These are phyloP conservation scores for Beta vulgaris DNA, from an alignment of 148 eudicot species.

Conservation along the genomic window DNA sequence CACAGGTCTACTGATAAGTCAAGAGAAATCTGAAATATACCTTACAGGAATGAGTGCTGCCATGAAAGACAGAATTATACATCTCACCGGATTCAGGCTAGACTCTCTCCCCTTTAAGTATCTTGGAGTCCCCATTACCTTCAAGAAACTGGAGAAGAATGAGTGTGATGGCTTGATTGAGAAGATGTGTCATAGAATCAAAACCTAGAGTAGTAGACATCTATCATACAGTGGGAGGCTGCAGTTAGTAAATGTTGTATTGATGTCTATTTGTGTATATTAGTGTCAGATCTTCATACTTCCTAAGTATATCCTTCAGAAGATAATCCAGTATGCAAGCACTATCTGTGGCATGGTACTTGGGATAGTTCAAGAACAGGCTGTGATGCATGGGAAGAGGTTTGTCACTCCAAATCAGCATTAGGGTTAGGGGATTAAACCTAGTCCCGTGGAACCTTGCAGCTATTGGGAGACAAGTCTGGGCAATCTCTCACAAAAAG, in stretches of 20 bases:
- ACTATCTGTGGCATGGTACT: background rate
- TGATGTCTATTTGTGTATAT: background rate
- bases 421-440: background rate
- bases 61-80: background rate
- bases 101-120: background rate
- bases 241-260: background rate
- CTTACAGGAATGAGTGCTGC: background rate
- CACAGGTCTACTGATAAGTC: background rate
- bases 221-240: background rate
- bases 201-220: background rate
- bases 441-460: background rate
- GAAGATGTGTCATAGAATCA: background rate
- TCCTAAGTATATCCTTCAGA: background rate
- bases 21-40: background rate
- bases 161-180: background rate
- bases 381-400: background rate
- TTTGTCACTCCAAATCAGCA: background rate
- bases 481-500: too few relatives aligned
- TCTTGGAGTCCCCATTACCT: background rate
- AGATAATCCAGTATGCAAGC: background rate
- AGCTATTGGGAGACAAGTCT: background rate
- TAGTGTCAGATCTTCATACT: background rate
- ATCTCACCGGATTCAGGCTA: background rate
- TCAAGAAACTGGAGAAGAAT: background rate
- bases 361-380: background rate